Evolutionary conservation across 495 filamentous ascomycete species (phyloP), one percentile per base, ranked within the genome.

Genomic region (Amniculicola lignicola): DNA sequence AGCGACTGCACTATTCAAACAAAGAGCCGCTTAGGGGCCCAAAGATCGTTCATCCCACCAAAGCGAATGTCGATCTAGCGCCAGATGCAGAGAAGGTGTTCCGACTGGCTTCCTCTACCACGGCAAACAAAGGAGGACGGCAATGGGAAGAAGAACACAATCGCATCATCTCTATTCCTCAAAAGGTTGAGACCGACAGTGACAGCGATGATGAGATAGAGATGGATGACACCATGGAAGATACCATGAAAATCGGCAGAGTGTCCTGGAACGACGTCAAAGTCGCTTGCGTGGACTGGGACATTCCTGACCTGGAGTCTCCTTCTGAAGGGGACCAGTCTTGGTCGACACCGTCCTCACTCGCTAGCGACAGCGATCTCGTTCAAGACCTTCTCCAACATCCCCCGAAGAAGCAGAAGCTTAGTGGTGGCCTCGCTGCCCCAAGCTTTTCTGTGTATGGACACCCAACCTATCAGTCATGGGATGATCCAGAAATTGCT

Each of bases 221-320:
- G 11, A 69, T 66, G 36, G 64, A 82, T 38, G 74, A 77, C 19
- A 19, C 50, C 14, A 47, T 22, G 75, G 79, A n/a, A 74, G 82
- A 21, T 83, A 89, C 14, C 70, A 79, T 6, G 87, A 87, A 29
- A 69, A 75, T 92, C 29, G 86, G 82, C 7, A 88, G 85, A 2
- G 78, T 84, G 31, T 87, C 80, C 4, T 78, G 86, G 64, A 74
- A 80, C 51, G 91, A 96, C 62, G 77, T 97, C 44, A 79, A 84
- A 46, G 77, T 89, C 14, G 77, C 90, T 11, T 96, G 90, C 64
- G 78, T 84, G 41, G 89, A 96, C 67, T 97, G 89, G 88, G 87
- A 61, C 18, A 49, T 44, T 35, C 51, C 47, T 7, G 56, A 44
- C 28, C 4, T 53, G 2, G 61, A 64, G 12, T 27, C 54, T 11